Evolutionary conservation across 345 rosid genomes (phyloP).

Genomic region (Brassica incana): DNA sequence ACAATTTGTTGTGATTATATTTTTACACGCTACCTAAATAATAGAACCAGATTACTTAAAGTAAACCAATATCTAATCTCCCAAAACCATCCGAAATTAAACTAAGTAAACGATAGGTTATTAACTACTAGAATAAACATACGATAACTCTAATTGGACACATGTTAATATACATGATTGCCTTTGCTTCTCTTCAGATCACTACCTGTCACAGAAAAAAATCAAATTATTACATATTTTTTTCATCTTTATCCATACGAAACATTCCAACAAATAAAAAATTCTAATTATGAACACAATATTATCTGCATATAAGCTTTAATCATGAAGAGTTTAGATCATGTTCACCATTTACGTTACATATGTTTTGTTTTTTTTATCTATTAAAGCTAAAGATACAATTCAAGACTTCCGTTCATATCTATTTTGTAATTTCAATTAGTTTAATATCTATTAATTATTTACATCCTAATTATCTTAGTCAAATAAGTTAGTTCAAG

Average conservation of each 20-base stretch:
- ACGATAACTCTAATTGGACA: no score
- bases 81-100: not conserved
- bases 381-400: no score
- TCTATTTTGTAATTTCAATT: not conserved
- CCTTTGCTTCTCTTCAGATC: no score
- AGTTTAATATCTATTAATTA: not conserved
- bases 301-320: not conserved
- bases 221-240: no score
- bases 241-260: not conserved
- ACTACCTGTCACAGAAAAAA: no score
- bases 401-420: not conserved
- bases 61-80: not conserved
- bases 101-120: not conserved
- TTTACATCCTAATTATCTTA: no score
- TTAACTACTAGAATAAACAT: not conserved
- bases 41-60: not conserved
- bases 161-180: no score
- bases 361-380: no score
- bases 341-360: not conserved
- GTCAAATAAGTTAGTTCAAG: no score
- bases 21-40: not conserved
- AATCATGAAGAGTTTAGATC: not conserved
- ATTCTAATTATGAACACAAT: not conserved
- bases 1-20: not conserved
- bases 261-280: not conserved